phyloP scores from a whole-genome alignment of 805 yeast species.

The Yarrowia sp. region DNA sequence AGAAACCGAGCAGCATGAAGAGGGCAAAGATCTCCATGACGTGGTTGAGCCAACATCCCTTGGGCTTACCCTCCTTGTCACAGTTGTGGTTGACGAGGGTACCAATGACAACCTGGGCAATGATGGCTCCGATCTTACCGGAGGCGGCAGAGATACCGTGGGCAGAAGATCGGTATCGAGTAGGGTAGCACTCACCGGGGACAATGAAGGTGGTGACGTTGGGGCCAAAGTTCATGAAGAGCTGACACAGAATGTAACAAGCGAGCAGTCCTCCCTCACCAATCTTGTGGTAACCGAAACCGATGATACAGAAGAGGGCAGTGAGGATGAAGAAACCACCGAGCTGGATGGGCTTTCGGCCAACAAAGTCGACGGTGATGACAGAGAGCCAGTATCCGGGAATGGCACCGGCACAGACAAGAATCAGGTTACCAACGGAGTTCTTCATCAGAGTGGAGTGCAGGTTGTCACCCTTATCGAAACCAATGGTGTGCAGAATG shows the following conservation, averaged over 20 bases:
- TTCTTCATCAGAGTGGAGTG: constrained; percentile 49
- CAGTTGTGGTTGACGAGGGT: constrained; percentile 79
- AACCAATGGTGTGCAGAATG: constrained; percentile 48
- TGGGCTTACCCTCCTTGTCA: constrained; percentile 49
- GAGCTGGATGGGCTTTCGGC: constrained; percentile 58
- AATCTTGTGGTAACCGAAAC: constrained; percentile 49
- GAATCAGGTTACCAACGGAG: constrained; percentile 83
- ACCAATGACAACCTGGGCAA: constrained; percentile 50
- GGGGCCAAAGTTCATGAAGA: constrained; percentile 68
- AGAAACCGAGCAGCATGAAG: constrained; percentile 80
- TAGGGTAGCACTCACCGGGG: constrained; percentile 67
- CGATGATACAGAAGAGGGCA: constrained; percentile 54
- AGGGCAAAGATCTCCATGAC: constrained; percentile 92
- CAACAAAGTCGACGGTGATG: constrained; percentile 53
- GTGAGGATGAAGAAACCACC: constrained; percentile 58
- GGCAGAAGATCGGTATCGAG: constrained; percentile 63
- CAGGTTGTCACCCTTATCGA: constrained; percentile 65
- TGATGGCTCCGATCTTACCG: constrained; percentile 64
- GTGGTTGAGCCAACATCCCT: constrained; percentile 78
- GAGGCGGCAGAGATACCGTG: constrained; percentile 65
- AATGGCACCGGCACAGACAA: constrained; percentile 86
- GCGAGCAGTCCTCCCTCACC: constrained; percentile 44
- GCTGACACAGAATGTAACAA: constrained; percentile 57
- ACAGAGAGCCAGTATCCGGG: constrained; percentile 64
- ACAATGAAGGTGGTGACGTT: constrained; percentile 61